A percentile compares a stretch with the other conserved stretches of the same genome.
These are phyloP conservation scores for Cornus controversa DNA, from an alignment of 148 eudicot genomes.

Conservation along the genomic window DNA sequence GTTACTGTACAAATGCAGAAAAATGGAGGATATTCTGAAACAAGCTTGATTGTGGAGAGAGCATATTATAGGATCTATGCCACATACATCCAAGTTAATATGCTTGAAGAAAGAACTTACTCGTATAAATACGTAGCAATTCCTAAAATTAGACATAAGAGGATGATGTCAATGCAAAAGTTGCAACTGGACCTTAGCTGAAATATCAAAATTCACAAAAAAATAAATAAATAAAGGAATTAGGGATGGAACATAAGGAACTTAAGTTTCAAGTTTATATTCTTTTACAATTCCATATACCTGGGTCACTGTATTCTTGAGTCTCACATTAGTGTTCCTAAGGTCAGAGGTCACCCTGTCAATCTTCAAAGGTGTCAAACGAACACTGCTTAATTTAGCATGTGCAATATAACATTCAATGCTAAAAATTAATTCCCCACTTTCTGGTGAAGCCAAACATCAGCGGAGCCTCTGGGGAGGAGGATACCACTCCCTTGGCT, in stretches of 20 bases:
- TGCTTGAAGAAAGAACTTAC: conserved; percentile 28
- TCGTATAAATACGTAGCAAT: conserved; percentile 66
- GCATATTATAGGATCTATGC: too few species aligned
- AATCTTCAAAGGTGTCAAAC: conserved; percentile 25
- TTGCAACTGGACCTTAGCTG: conserved; percentile 74
- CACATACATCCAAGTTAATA: not conserved
- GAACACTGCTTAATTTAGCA: not conserved
- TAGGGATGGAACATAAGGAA: not conserved
- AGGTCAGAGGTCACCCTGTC: conserved; percentile 54
- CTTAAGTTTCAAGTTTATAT: not conserved
- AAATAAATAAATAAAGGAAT: not conserved
- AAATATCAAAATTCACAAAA: conserved; percentile 10
- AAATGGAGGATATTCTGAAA: too few species aligned
- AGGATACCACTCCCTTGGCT: not conserved
- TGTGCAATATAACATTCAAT: not conserved
- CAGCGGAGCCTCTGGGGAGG: too few species aligned
- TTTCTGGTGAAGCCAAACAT: too few species aligned
- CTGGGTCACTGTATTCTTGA: conserved; percentile 56
- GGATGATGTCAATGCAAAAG: conserved; percentile 63
- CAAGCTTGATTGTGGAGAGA: not conserved
- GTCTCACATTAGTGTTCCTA: conserved; percentile 53
- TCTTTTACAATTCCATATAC: conserved; percentile 14
- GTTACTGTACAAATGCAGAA: too few species aligned
- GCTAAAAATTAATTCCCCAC: too few species aligned
- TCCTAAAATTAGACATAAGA: conserved; percentile 54